Evolutionary conservation across 805 yeast species (phyloP).

Genomic region (Yarrowia phangngaensis): DNA sequence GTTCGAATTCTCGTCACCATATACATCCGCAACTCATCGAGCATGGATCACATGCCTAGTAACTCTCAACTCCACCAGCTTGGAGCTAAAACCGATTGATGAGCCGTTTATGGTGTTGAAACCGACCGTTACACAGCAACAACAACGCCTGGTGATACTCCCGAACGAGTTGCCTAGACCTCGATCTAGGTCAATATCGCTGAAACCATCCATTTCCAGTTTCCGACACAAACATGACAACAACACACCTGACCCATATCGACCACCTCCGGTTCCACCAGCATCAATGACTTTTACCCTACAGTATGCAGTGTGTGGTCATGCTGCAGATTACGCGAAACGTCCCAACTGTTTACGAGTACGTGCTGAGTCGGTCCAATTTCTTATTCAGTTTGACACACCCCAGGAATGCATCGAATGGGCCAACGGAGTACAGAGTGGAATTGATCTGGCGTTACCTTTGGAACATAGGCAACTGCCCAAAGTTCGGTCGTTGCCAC

Average conservation of each 20-base stretch:
- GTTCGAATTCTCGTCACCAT: conserved; percentile 23
- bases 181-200: conserved; percentile 6
- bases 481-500: conserved; percentile 72
- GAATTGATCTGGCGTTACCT: conserved; percentile 77
- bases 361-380: conserved; percentile 80
- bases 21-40: conserved; percentile 4
- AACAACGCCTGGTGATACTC: conserved; percentile 18
- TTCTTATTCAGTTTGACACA: conserved; percentile 59
- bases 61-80: conserved; percentile 24
- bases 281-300: conserved; percentile 60
- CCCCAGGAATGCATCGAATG: conserved; percentile 71
- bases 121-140: conserved; percentile 10
- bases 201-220: conserved; percentile 20
- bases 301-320: conserved; percentile 79
- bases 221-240: conserved; percentile 10
- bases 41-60: conserved; percentile 13
- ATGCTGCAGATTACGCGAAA: conserved; percentile 80
- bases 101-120: conserved; percentile 26
- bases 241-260: not conserved
- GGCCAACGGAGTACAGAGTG: conserved; percentile 68
- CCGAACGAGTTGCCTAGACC: not conserved
- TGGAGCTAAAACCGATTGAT: conserved; percentile 14
- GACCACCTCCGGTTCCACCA: conserved; percentile 29
- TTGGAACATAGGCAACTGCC: conserved; percentile 68
- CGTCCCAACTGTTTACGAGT: conserved; percentile 64